These are phyloP conservation scores for Prototheca cutis DNA, from an alignment of 163 green algal species.

Conservation along the genomic window DNA sequence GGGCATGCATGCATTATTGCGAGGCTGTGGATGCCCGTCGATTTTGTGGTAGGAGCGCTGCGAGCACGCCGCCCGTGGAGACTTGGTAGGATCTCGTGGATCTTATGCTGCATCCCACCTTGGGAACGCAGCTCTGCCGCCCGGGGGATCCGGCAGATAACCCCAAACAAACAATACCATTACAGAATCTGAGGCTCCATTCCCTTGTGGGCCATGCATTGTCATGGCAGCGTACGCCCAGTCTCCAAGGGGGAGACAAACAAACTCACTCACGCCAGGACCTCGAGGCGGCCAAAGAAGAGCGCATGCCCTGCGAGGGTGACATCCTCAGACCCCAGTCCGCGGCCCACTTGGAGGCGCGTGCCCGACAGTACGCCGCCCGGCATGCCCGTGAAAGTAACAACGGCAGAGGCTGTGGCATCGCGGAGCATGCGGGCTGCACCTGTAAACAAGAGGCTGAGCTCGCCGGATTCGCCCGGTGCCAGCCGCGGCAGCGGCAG, in stretches of 20 bases:
- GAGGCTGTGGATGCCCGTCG: not conserved
- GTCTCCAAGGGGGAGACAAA: not conserved
- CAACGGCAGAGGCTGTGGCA: not conserved
- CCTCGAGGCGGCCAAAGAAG: slow-evolving; percentile 18
- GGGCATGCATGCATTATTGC: not conserved
- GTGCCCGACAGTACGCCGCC: slow-evolving; percentile 21
- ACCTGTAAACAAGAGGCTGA: too few relatives aligned
- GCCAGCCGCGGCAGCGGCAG: slow-evolving; percentile 13
- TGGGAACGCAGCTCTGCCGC: not conserved
- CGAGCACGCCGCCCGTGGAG: too few relatives aligned
- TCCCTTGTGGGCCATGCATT: too few relatives aligned
- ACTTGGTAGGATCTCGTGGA: not conserved
- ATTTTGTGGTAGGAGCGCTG: too few relatives aligned
- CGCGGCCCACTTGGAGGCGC: slow-evolving; percentile 12
- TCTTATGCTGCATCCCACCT: not conserved
- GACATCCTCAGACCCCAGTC: not conserved
- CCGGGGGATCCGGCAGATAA: too few relatives aligned
- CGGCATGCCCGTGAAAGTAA: slow-evolving; percentile 14
- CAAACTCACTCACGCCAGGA: not conserved
- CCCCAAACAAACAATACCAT: too few relatives aligned
- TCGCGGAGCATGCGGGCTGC: not conserved
- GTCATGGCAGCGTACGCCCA: too few relatives aligned
- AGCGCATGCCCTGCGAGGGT: slow-evolving; percentile 4
- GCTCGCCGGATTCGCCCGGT: slow-evolving; percentile 7
- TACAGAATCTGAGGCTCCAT: too few relatives aligned